Evolutionary conservation across 352 stramenopile species (phyloP).

Genomic region (Discostella stelligera): DNA sequence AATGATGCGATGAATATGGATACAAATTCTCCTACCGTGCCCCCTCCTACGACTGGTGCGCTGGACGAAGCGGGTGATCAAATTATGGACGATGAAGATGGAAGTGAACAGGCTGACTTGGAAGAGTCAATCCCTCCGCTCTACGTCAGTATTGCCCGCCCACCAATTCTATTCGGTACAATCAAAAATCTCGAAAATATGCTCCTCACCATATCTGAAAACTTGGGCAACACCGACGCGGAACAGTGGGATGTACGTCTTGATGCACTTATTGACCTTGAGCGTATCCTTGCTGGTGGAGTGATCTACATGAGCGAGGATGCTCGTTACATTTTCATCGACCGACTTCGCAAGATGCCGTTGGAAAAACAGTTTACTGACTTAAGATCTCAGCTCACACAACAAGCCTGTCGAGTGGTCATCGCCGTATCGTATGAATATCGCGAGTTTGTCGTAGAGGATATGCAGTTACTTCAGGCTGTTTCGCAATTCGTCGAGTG

Average conservation of each 20-base stretch:
- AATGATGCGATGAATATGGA: neutral
- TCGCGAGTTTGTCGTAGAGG: conserved; percentile 24
- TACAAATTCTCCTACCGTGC: neutral
- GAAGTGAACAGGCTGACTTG: neutral
- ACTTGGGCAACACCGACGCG: conserved; percentile 30
- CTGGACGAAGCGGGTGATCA: neutral
- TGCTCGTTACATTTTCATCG: conserved; percentile 34
- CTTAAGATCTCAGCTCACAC: conserved; percentile 52
- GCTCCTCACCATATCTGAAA: conserved; percentile 22
- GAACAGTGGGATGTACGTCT: conserved; percentile 53
- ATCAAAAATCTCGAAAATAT: conserved; percentile 28
- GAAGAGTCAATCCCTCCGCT: conserved; percentile 22
- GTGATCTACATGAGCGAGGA: conserved; percentile 15
- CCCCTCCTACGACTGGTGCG: neutral
- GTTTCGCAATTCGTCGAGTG: conserved; percentile 44
- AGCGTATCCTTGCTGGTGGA: conserved; percentile 44
- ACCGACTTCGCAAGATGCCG: conserved; percentile 42
- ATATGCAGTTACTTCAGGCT: conserved; percentile 13
- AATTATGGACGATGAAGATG: neutral
- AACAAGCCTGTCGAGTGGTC: conserved; percentile 37
- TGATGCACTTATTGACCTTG: conserved; percentile 37
- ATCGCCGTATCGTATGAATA: conserved; percentile 40
- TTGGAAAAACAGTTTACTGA: conserved; percentile 48
- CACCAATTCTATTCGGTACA: conserved; percentile 11
- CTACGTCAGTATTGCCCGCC: conserved; percentile 25